These are phyloP conservation scores for Odontarrhena argentea DNA, from an alignment of 345 rosid genomes.

Conservation along the genomic window DNA sequence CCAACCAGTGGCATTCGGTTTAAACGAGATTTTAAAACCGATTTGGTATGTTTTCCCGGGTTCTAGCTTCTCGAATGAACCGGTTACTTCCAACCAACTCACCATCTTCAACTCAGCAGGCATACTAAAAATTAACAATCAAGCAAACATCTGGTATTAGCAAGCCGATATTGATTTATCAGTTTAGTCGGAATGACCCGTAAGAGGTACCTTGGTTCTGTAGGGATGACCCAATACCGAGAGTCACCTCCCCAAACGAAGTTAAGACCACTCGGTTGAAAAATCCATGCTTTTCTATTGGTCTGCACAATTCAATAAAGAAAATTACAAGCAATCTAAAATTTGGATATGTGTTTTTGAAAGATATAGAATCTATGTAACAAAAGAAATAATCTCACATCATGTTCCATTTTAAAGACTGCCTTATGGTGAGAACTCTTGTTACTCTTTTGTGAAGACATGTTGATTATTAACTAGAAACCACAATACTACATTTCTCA, in stretches of 20 bases:
- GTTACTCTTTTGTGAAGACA: slow-evolving; percentile 20
- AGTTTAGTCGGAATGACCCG: background rate
- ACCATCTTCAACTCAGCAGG: slow-evolving; percentile 54
- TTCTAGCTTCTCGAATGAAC: background rate
- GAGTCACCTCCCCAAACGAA: slow-evolving; percentile 42
- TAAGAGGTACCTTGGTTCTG: slow-evolving; percentile 27
- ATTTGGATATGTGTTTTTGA: no score
- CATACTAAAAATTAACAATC: slow-evolving; percentile 14
- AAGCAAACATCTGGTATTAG: background rate
- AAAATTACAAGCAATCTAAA: background rate
- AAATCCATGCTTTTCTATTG: slow-evolving; percentile 26
- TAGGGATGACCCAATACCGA: slow-evolving; percentile 38
- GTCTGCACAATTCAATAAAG: slow-evolving; percentile 15
- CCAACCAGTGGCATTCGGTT: slow-evolving; percentile 54
- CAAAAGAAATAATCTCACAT: slow-evolving; percentile 25
- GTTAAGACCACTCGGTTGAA: slow-evolving; percentile 35
- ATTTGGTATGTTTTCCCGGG: slow-evolving; percentile 37
- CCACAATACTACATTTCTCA: background rate
- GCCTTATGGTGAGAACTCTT: slow-evolving; percentile 23
- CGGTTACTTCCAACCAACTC: slow-evolving; percentile 65
- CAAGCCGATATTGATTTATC: background rate
- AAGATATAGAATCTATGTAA: no score
- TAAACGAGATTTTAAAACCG: slow-evolving; percentile 43
- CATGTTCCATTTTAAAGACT: slow-evolving; percentile 20
- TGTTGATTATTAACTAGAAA: background rate